Base-by-base conservation (phyloP, 768 basidiomycete species). In the Lactarius psammicola region DNA sequence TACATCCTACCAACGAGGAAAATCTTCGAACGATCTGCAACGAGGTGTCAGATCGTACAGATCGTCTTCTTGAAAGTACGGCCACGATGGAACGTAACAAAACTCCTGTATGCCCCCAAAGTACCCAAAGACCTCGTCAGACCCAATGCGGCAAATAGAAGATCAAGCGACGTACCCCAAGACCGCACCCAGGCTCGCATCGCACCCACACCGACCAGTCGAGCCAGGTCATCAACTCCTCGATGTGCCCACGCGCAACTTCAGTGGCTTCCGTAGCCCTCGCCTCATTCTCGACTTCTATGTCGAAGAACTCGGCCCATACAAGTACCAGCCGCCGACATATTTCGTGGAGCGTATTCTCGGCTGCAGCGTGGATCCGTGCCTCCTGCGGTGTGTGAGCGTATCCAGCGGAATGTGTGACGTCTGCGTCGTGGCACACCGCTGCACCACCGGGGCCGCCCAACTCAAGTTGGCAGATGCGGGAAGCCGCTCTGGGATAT, bases 181-280 rank as follows among this genome's bases (percentile, higher is more conserved):
- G 53, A 30, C 38, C 44, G n/a, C 71, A 72, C 2, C 40, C 68
- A 5, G 67, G 67, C 9, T 64, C 55, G 38, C 71, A 72, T 28
- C 53, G 53, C 11, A 69, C 61, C 71, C 71, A 72, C 15, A 46
- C 31, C 7, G 71, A 64, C 71, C 71, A 72, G 36, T 69, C 71
- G 7, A 72, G 62, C 71, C 71, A 72, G 4, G 4, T 17, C 68
- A 72, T 71, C 34, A 71, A 56, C 40, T 64, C 42, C 49, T 31
- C 28, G 3, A 71, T 28, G 10, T 71, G 60, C 17, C 20, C 13
- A 34, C 26, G 31, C 36, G 64, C 69, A 10, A 46, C 30, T 18
- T 11, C 38, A 1, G 66, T 51, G 3, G 36, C 56, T 10, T 20
- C 40, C 18, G 28, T 20, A 10, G 38, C 54, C 28, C n/a, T 26